Base-by-base conservation (phyloP, 805 yeast species). In the Cyberlindnera amylophila region DNA sequence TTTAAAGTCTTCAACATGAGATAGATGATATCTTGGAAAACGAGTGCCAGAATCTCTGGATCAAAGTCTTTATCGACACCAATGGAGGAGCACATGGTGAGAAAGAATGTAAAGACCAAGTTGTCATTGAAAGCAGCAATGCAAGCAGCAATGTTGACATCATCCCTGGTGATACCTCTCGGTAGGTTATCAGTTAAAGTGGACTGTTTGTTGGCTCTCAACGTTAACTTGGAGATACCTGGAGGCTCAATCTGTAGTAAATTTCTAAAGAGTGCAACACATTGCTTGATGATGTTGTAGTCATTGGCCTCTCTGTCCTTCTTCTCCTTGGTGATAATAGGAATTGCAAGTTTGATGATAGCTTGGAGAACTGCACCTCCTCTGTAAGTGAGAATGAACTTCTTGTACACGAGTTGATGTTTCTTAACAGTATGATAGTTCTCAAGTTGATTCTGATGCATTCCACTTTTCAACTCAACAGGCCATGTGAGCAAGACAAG, bases 401-500 rank as follows among this genome's bases (percentile, higher is more conserved):
- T 78, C 59, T 91, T 93, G 62, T 91, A 93, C 4, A 62, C 55
- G 23, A 82, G 54, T 49, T 89, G 96, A 21, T 81, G 75, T 46
- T 75, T 79, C 49, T 79, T 78, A 37, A 90, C 66, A 39, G 77
- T 77, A 9, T 81, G 69, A 55, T 75, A 82, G 31, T 76, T 69
- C 16, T 70, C 64, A 32, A 77, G 68, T 52, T 85, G 87, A 41
- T 76, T 77, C 16, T 67, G 68, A 0, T 82, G 67, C 41, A 51
- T 51, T 4, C 41, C 49, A 3, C 82, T 77, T 9, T 73, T 74
- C n/a, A 87, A 59, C 27, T 79, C 79, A 6, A 85, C 59, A 0
- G 98, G 98, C 86, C 95, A 85, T 0, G 96, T 85, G 55, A 93
- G 69, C 2, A 86, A 77, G 1, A 87, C 96, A 44, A 93, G 63